Percentiles rank a stretch among this genome's conserved stretches.
These are phyloP conservation scores for Gymnopilus junonius DNA, from an alignment of 768 basidiomycete species.

Conservation along the genomic window DNA sequence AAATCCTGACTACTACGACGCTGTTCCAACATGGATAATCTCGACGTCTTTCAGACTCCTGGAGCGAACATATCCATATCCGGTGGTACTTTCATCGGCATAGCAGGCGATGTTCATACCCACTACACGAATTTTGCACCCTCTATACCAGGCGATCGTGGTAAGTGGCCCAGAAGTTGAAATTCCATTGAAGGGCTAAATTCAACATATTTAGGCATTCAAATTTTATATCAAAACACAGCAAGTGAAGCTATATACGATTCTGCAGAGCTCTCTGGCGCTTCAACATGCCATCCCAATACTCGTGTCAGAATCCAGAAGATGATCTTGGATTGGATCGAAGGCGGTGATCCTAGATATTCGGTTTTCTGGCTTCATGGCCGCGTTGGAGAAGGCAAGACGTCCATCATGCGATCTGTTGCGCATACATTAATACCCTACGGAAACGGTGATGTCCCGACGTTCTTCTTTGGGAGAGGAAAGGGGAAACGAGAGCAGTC, in stretches of 20 bases:
- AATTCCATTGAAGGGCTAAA: background rate
- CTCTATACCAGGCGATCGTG: background rate
- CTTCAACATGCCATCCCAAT: constrained; percentile 18
- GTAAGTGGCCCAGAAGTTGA: background rate
- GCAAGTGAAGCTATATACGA: constrained; percentile 10
- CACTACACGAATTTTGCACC: background rate
- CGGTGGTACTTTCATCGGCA: background rate
- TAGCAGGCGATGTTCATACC: background rate
- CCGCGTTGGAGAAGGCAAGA: constrained; percentile 8
- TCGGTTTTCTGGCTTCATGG: constrained; percentile 4
- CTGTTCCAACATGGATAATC: background rate
- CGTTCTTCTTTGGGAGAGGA: constrained; percentile 4
- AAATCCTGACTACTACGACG: too few relatives aligned
- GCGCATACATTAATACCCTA: background rate
- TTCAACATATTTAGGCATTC: background rate
- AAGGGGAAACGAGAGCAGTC: background rate
- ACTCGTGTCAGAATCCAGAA: constrained; percentile 9
- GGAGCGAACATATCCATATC: background rate
- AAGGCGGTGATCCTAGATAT: background rate
- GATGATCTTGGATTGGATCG: constrained; percentile 2
- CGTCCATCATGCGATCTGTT: constrained; percentile 3
- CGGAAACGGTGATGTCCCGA: background rate
- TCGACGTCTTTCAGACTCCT: background rate
- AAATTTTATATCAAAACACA: background rate
- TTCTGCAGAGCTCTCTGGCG: constrained; percentile 12